Percentiles rank a stretch among this genome's conserved stretches.
Evolutionary conservation across 352 stramenopile species (phyloP).

Genomic region (Phytophthora lateralis): DNA sequence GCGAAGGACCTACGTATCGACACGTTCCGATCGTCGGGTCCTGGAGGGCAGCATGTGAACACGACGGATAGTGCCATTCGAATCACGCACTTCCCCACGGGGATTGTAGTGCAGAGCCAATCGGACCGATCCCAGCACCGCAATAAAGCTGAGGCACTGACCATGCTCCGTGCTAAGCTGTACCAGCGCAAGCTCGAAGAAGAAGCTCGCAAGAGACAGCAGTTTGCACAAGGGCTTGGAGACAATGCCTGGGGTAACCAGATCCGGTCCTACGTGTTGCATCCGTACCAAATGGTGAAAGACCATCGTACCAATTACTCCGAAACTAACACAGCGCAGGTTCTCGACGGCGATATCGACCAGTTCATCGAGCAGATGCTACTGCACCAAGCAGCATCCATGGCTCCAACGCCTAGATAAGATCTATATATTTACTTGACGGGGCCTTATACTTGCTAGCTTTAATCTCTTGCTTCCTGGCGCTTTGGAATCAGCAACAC

Average conservation of each 20-base stretch:
- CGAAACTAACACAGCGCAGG: slow-evolving; percentile 81
- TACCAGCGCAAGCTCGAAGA: slow-evolving; percentile 73
- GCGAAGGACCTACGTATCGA: slow-evolving; percentile 93
- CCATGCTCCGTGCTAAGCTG: slow-evolving; percentile 77
- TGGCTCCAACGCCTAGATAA: slow-evolving; percentile 11
- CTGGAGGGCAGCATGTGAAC: slow-evolving; percentile 97
- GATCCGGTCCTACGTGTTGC: slow-evolving; percentile 97
- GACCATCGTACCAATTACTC: slow-evolving; percentile 93
- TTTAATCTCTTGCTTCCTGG: background rate
- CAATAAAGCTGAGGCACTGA: slow-evolving; percentile 94
- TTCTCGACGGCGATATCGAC: slow-evolving; percentile 93
- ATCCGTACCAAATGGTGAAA: slow-evolving; percentile 99
- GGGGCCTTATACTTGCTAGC: slow-evolving; percentile 1
- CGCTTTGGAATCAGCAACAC: background rate
- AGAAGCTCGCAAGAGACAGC: slow-evolving; percentile 46
- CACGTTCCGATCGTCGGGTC: slow-evolving; percentile 92
- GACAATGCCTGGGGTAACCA: slow-evolving; percentile 86
- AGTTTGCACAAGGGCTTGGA: slow-evolving; percentile 67
- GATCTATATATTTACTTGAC: slow-evolving; percentile 24
- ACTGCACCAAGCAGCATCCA: slow-evolving; percentile 37
- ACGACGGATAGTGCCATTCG: slow-evolving; percentile 96
- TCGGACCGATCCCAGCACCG: slow-evolving; percentile 94
- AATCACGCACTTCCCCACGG: slow-evolving; percentile 95
- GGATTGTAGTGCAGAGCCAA: slow-evolving; percentile 94
- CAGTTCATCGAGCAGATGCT: slow-evolving; percentile 82